These are phyloP conservation scores for Ilex aquifolium DNA, from an alignment of 257 asterid species.

Conservation along the genomic window DNA sequence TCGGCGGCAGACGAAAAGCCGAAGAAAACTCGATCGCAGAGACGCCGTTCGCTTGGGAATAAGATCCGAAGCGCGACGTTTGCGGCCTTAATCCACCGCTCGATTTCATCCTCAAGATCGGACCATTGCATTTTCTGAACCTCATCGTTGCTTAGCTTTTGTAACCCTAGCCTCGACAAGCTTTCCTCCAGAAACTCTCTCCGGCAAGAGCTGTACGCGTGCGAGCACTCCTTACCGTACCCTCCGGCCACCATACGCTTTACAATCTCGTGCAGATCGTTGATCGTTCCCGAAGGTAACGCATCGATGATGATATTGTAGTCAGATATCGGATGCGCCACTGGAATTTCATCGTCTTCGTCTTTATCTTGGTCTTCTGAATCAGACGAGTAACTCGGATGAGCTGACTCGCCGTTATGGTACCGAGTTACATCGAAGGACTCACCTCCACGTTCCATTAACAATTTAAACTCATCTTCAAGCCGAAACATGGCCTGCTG, in stretches of 20 bases:
- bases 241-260: constrained; percentile 97
- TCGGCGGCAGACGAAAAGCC: constrained; percentile 69
- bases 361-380: constrained; percentile 54
- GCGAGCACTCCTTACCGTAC: constrained; percentile 77
- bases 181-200: constrained; percentile 93
- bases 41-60: constrained; percentile 85
- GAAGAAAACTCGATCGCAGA: constrained; percentile 74
- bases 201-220: constrained; percentile 75
- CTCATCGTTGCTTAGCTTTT: constrained; percentile 82
- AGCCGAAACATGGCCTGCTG: constrained; percentile 88
- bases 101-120: constrained; percentile 83
- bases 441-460: constrained; percentile 66
- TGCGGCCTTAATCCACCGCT: constrained; percentile 81
- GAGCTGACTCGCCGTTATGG: constrained; percentile 29
- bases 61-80: constrained; percentile 72
- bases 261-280: constrained; percentile 72
- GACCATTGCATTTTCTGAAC: constrained; percentile 89
- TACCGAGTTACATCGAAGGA: constrained; percentile 42
- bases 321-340: constrained; percentile 74
- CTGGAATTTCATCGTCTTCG: constrained; percentile 53
- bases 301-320: constrained; percentile 80
- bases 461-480: constrained; percentile 71
- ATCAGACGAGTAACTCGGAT: constrained; percentile 34
- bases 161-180: constrained; percentile 71
- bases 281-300: constrained; percentile 66